Base-by-base conservation (phyloP, 2,329 filamentous ascomycete species). In the Ascochyta rabiei region DNA sequence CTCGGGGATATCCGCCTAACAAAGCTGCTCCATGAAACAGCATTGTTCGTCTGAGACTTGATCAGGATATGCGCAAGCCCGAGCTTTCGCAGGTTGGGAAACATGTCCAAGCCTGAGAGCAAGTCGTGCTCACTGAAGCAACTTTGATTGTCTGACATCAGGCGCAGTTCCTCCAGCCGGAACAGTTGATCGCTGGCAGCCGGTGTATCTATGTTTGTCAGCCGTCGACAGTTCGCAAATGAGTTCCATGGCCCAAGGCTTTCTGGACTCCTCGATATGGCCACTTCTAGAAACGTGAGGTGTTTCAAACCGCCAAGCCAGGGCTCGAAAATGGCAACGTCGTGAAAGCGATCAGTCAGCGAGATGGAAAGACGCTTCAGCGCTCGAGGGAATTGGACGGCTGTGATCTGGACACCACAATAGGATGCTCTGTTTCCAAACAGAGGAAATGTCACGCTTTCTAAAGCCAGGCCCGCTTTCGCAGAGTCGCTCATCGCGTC, bases 61-160 rank as follows among this genome's bases (percentile, higher is more conserved):
- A 52, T 42, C 39, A 45, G 9, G 21, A 56, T 45, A 30, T 56
- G 37, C 19, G 44, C 51, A 28, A 54, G 19, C 4, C 44, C 51
- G 13, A 49, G 48, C 23, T n/a, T 48, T 26, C 10, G 19, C 35
- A 57, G 10, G 23, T 42, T 34, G 4, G 40, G 54, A 24, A 46
- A 57, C 8, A 34, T 2, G 3, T 16, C 12, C 28, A 53, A 38
- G 24, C 34, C 28, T 3, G 19, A 7, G 15, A 44, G 26, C 10
- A 57, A 8, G 6, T 38, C 43, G 5, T 15, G 8, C 28, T 52
- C 43, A 16, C 21, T 34, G 19, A 53, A 53, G 15, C 24, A 39
- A 21, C 37, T 37, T 28, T 40, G 43, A 21, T 47, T 51, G 38
- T 54, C 55, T 3, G 49, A 30, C 49, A 57, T 50, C 13, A 54